Base-by-base conservation (phyloP, 768 basidiomycete species). In the Panaeolus papilionaceus region DNA sequence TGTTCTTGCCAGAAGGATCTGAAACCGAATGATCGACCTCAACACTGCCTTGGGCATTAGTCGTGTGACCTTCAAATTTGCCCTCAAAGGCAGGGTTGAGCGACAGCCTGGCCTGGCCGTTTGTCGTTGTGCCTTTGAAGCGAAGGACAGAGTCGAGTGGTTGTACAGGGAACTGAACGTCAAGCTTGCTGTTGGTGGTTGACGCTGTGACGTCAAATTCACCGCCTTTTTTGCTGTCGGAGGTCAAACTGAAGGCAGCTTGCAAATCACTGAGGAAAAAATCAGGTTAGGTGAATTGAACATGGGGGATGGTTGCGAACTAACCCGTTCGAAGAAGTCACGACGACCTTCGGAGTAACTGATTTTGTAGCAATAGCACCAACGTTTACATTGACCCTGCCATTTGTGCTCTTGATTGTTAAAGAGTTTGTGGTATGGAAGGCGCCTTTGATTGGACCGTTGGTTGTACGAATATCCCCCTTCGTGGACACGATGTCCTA, bases 271-370 rank as follows among this genome's bases (percentile, higher is more conserved):
- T 85, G 67, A 64, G 44, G 16, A 11, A 37, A 18, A 38, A n/a
- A 39, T 37, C 37, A 26, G 28, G 1, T 58, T 58, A 26, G 64
- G 28, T 42, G 33, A 33, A 33, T 61, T 58, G 64, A 44, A 9
- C 26, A 9, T 65, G 23, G 6, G 39, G 51, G 16, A 2, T 16
- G 23, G 3, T 10, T 14, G 40, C 33, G 23, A 8, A 71, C 81
- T 40, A 71, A 86, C 86, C 79, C 80, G 66, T 88, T 86, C 33
- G 66, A 76, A 1, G 84, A 83, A 23, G 65, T 69, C 61, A 85
- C 71, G 9, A 54, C 45, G 66, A 86, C 68, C 11, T 58, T 69
- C 68, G 23, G 80, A 65, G 23, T 73, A 68, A 16, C 78, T 64
- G 38, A 70, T 62, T 37, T 75, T 67, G 10, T 69, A 69, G 63